Evolutionary conservation across 176 grass and related monocot genomes (phyloP), one percentile per base, ranked within the genome.

Genomic region (Triticum turgidum): DNA sequence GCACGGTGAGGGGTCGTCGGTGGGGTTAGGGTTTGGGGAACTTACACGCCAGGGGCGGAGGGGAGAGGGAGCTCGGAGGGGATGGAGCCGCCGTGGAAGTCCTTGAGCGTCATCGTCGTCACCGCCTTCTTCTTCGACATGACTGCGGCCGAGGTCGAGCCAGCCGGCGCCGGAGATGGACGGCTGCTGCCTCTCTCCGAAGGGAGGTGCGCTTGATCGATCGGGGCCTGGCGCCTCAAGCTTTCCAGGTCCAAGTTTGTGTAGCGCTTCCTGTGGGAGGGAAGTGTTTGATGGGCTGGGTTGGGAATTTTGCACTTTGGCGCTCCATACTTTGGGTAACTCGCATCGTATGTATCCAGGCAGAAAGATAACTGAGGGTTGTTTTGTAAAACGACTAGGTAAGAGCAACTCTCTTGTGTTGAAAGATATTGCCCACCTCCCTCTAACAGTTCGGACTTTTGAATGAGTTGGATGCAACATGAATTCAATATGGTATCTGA

Each of bases 41-140:
- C 68, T 91, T 94, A 94, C 92, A 92, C 82, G 87, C 92, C 90
- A 13, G 94, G 94, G 9, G 97, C 97, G 54, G 97, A 99, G 67
- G 97, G 97, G 32, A 99, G 92, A 47, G 87, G 83, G 65, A 94
- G 93, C 73, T 98, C 93, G 85, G 96, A 98, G 51, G 96, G 96
- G 84, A 98, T 98, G 82, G 96, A 94, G 61, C 96, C 94, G 83
- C 94, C 96, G 84, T 98, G 96, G 94, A 98, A 98, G 85, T 98
- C 96, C 85, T 94, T 96, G 49, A 98, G 92, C 29, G 90, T 98
- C 96, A 98, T 96, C 82, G 96, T 98, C 29, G 84, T 96, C 11
- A 83, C 77, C 65, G 83, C 83, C 80, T 98, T 98, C 93, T 98
- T 98, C 96, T 95, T 98, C 91, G 90, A 95, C 93, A 98, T 98